phyloP scores from a whole-genome alignment of 768 basidiomycete species.

The Boletus eberwhitei region DNA sequence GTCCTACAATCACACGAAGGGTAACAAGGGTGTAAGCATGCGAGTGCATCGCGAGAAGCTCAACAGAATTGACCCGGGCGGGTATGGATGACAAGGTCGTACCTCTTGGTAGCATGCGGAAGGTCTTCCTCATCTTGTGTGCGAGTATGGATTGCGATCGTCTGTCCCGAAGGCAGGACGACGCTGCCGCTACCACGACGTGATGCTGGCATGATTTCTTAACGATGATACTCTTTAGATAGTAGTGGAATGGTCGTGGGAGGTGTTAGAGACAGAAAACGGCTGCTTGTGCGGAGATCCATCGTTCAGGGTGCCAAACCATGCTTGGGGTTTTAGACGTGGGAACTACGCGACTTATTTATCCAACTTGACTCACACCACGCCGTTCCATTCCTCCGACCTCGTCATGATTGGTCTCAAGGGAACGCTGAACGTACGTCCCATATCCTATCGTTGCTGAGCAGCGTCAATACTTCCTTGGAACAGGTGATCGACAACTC shows the following conservation, averaged over 20 bases:
- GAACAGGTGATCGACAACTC: constrained; percentile 95
- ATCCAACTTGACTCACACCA: not conserved
- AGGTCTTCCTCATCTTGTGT: constrained; percentile 85
- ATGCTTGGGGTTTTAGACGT: constrained; percentile 11
- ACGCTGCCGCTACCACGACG: constrained; percentile 78
- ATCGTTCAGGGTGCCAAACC: constrained; percentile 1
- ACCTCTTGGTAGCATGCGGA: constrained; percentile 94
- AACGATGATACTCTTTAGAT: not conserved
- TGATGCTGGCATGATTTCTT: constrained; percentile 55
- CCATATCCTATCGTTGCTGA: not conserved
- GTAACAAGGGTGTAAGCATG: constrained; percentile 4
- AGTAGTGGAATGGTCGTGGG: constrained; percentile 15
- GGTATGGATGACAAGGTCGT: constrained; percentile 22
- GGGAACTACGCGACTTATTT: constrained; percentile 24
- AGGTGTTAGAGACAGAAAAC: constrained; percentile 7
- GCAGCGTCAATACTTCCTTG: not conserved
- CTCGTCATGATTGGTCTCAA: constrained; percentile 89
- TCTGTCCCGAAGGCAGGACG: constrained; percentile 69
- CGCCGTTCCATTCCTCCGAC: not conserved
- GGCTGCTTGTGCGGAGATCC: constrained; percentile 15
- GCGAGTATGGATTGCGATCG: constrained; percentile 82
- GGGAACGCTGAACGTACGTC: constrained; percentile 76
- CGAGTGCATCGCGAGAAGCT: not conserved
- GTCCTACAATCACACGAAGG: constrained; percentile 47
- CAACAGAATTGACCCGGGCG: not conserved